Percentiles rank a stretch among this genome's conserved stretches.
Evolutionary conservation across 2,329 filamentous ascomycete species (phyloP).

Genomic region (Trichothecium roseum): DNA sequence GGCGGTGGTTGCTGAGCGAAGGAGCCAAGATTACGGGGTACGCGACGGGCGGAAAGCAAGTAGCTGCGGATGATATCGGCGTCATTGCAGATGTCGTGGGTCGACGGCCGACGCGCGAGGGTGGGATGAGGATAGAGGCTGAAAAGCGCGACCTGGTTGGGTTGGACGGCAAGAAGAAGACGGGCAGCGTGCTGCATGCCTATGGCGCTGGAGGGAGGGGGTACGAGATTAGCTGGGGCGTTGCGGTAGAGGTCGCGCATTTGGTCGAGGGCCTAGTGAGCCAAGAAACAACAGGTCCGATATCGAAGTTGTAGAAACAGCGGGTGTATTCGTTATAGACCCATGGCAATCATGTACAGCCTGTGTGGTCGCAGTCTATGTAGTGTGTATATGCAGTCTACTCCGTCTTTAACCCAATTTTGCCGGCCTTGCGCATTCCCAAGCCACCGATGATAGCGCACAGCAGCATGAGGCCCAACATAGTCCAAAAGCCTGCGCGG

Average conservation of each 20-base stretch:
- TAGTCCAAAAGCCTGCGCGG: conserved; percentile 37
- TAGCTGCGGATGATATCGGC: conserved; percentile 12
- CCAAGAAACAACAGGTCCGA: no score
- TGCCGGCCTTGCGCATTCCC: conserved; percentile 31
- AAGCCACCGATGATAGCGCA: conserved; percentile 24
- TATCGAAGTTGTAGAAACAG: no score
- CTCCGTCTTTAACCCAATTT: conserved; percentile 34
- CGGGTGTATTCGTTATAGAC: no score
- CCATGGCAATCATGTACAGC: no score
- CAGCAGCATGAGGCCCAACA: conserved; percentile 35
- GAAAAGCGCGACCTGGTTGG: conserved; percentile 23
- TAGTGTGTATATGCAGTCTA: no score
- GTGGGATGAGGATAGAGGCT: conserved; percentile 42
- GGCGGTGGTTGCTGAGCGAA: conserved; percentile 33
- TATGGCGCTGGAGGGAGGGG: conserved; percentile 53
- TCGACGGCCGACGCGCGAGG: conserved; percentile 30
- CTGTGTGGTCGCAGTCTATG: no score
- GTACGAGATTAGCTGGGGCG: conserved; percentile 50
- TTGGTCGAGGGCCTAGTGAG: background rate
- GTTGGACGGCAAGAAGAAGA: conserved; percentile 3
- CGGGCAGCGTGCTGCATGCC: conserved; percentile 34
- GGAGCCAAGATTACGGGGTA: conserved; percentile 18
- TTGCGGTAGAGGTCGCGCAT: conserved; percentile 36
- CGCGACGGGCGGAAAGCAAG: conserved; percentile 6
- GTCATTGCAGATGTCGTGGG: conserved; percentile 33